A percentile compares a stretch with the other conserved stretches of the same genome.
These are phyloP conservation scores for Citrus medica DNA, from an alignment of 345 rosid genomes.

Conservation along the genomic window DNA sequence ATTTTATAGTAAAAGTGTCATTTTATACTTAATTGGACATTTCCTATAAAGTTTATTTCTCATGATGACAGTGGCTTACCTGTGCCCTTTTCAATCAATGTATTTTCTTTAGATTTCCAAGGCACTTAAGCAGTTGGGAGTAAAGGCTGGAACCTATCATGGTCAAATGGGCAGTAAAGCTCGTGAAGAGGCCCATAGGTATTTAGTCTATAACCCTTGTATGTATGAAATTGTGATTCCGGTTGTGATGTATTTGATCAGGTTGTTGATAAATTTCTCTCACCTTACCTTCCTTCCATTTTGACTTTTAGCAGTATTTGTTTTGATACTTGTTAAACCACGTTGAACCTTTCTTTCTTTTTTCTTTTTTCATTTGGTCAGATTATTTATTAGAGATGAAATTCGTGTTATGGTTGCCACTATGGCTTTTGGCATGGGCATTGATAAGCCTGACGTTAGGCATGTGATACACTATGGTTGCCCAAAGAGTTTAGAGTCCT, in stretches of 20 bases:
- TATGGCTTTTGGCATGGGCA: conserved; percentile 56
- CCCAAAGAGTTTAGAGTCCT: conserved; percentile 45
- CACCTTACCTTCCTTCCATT: background rate
- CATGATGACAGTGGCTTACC: background rate
- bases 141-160: conserved; percentile 44
- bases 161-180: conserved; percentile 44
- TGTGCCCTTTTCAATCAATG: background rate
- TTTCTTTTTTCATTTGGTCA: conserved; percentile 3
- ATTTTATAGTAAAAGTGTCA: background rate
- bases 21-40: background rate
- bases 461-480: conserved; percentile 53
- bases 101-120: conserved; percentile 27
- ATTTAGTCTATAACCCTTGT: conserved; percentile 1
- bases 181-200: conserved; percentile 48
- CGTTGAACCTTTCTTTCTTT: background rate
- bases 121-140: conserved; percentile 32
- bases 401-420: conserved; percentile 48
- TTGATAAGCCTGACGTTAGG: conserved; percentile 47
- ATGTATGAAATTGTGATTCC: background rate
- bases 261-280: background rate
- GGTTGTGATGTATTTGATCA: conserved; percentile 1
- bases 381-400: conserved; percentile 47
- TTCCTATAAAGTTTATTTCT: background rate
- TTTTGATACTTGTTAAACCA: background rate
- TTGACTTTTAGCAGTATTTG: background rate